Percentiles rank a stretch among this genome's conserved stretches.
These are phyloP conservation scores for Eucalyptus curtisii DNA, from an alignment of 345 rosid genomes.

Conservation along the genomic window DNA sequence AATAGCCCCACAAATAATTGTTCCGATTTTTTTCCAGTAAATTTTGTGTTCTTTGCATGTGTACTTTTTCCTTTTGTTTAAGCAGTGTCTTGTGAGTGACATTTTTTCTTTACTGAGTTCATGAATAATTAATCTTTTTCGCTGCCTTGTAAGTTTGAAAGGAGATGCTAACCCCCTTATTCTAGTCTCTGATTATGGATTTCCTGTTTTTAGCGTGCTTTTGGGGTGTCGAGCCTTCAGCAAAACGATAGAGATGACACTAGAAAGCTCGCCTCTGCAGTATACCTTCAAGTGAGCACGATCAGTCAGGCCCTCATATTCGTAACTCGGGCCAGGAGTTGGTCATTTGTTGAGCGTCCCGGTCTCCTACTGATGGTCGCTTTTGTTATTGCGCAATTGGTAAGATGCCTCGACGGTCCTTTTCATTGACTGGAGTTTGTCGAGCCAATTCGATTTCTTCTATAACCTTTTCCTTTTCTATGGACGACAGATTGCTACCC, in stretches of 20 bases:
- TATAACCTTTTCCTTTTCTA: background rate
- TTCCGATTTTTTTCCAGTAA: background rate
- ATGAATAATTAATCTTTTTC: slow-evolving; percentile 2
- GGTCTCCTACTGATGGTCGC: background rate
- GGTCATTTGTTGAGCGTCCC: background rate
- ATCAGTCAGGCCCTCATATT: slow-evolving; percentile 65
- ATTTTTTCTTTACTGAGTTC: background rate
- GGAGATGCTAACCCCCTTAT: background rate
- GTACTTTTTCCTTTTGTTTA: background rate
- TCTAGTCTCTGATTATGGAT: background rate
- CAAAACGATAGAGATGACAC: slow-evolving; percentile 6
- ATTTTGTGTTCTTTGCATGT: background rate
- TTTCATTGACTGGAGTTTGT: background rate
- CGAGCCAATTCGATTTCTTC: background rate
- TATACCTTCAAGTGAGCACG: slow-evolving; percentile 56
- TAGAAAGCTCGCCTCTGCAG: slow-evolving; percentile 40
- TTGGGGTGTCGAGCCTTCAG: slow-evolving; percentile 47
- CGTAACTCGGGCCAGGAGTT: slow-evolving; percentile 9
- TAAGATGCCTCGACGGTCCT: background rate
- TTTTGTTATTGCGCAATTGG: background rate
- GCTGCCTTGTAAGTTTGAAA: background rate
- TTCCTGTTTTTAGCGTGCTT: slow-evolving; percentile 16
- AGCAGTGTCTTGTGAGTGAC: background rate
- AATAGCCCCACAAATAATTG: too few relatives aligned
- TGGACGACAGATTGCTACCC: background rate